Evolutionary conservation across 441 rosid genomes (phyloP), one percentile per base, ranked within the genome.

Genomic region (Gossypium trilobum): DNA sequence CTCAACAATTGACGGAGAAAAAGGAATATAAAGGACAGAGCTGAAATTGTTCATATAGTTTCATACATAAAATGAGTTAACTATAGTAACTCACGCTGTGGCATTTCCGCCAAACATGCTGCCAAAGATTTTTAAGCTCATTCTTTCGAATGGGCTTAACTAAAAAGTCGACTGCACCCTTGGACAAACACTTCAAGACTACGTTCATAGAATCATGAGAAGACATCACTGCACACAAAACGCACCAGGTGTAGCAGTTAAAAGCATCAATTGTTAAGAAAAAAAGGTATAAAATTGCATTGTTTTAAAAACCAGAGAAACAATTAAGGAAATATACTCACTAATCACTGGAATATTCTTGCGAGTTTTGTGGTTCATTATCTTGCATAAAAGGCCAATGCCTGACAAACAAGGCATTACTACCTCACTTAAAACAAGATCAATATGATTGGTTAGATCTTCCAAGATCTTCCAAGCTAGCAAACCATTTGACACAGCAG

Each of bases 121-220:
- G 89, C 89, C 89, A 86, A 46, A 86, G 79, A 55, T 79, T 86
- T 74, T 81, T 82, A 69, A 86, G 89, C 75, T 86, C 89, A 78
- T 86, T 86, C 81, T 82, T 86, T 74, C 89, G 80, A 65, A 86
- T 81, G 57, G 87, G 89, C 73, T 83, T 85, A 77, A 81, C 82
- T 74, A 85, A 57, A 81, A 78, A 81, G 72, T 85, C 88, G 75
- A 79, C 86, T 3, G 88, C 86, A 55, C 84, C 85, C 68, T 81
- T 85, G 64, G 86, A 83, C 66, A 85, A 77, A 76, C 88, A 85
- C 76, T 76, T 85, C 22, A 85, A 85, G 58, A 83, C 88, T 62
- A 83, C 52, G 74, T 78, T 75, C 86, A 83, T 83, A 27, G 86
- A 81, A 74, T 76, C 85, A 72, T 73, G 85, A 67, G 86, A 81